A percentile compares a stretch with the other conserved stretches of the same genome.
Conservation (phyloP, 2,329 filamentous ascomycete species). For the Talaromyces sp. region DNA sequence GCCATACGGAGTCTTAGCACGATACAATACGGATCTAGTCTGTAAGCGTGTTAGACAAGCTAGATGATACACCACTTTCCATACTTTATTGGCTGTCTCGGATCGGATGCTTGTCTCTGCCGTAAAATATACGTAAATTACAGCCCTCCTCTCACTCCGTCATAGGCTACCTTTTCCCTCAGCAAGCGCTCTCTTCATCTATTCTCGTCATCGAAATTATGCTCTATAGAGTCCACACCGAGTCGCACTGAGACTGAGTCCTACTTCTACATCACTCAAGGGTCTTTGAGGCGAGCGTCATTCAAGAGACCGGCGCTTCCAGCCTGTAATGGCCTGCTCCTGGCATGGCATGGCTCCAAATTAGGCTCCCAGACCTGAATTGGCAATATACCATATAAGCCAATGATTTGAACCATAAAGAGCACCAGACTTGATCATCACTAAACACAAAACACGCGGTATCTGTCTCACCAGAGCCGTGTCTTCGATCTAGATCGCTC, state of each 20-base stretch:
- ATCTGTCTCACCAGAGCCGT: background rate
- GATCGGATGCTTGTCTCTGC: background rate
- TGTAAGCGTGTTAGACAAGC: background rate
- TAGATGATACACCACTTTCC: background rate
- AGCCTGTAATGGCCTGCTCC: background rate
- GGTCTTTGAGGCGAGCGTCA: background rate
- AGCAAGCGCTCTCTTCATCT: conserved; percentile 2
- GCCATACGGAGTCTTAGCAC: background rate
- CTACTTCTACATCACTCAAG: background rate
- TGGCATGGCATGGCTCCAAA: background rate
- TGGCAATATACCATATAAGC: background rate
- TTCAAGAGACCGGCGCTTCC: background rate
- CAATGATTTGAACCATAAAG: background rate
- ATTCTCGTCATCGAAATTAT: background rate
- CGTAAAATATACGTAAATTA: background rate
- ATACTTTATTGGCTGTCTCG: background rate
- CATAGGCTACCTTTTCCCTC: background rate
- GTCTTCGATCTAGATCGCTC: background rate
- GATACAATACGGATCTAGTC: background rate
- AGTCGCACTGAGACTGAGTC: background rate
- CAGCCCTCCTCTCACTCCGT: background rate
- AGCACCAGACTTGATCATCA: background rate
- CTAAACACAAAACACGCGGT: background rate
- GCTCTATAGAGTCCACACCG: background rate
- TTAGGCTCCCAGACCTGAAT: conserved; percentile 2